Evolutionary conservation across 2,329 filamentous ascomycete genomes (phyloP).

Genomic region (Claviceps fusiformis): DNA sequence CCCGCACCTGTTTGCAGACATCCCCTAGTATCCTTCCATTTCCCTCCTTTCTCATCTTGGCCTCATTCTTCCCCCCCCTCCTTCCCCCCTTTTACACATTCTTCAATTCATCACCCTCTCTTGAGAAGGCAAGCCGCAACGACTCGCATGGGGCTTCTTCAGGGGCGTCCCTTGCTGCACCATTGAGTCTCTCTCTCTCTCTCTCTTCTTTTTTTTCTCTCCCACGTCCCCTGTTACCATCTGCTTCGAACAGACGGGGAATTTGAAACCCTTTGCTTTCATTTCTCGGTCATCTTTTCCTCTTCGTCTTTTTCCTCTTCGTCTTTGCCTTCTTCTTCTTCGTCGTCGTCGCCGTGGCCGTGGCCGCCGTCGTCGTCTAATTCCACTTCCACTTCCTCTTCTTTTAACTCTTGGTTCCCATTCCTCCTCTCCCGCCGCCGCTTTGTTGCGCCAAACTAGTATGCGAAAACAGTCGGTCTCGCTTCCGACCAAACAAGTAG

Average conservation of each 20-base stretch:
- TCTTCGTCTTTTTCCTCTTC: neutral
- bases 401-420: constrained; percentile 4
- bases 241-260: neutral
- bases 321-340: neutral
- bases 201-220: neutral
- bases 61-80: neutral
- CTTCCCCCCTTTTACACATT: neutral
- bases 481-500: constrained; percentile 44
- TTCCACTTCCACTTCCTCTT: neutral
- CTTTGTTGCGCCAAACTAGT: constrained; percentile 9
- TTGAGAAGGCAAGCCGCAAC: neutral
- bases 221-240: neutral
- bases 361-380: too few relatives aligned
- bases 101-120: neutral
- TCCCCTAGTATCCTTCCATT: neutral
- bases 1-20: neutral
- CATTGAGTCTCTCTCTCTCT: constrained; percentile 6
- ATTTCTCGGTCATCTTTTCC: neutral
- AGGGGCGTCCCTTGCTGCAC: constrained; percentile 14
- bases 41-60: neutral
- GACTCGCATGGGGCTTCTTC: constrained; percentile 6
- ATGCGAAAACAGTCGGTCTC: constrained; percentile 57
- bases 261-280: neutral
- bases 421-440: neutral
- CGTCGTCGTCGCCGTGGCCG: neutral